These are phyloP conservation scores for Penicillium psychrosexuale DNA, from an alignment of 2,329 filamentous ascomycete genomes.

Conservation along the genomic window DNA sequence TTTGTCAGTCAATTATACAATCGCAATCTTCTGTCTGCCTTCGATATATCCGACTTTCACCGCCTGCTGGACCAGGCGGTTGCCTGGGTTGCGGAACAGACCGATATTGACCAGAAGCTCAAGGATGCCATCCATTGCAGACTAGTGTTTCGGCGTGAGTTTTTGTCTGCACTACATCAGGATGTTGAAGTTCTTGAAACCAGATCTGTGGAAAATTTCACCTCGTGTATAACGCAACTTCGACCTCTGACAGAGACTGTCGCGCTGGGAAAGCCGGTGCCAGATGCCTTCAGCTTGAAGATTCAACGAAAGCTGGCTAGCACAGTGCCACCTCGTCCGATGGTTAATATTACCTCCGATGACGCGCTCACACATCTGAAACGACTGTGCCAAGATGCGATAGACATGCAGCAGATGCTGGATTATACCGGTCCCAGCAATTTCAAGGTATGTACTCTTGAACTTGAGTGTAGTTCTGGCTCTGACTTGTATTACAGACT, in stretches of 20 bases:
- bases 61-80: constrained; percentile 55
- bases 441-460: constrained; percentile 55
- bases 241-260: constrained; percentile 59
- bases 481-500: constrained; percentile 48
- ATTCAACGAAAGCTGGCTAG: constrained; percentile 89
- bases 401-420: constrained; percentile 65
- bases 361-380: constrained; percentile 69
- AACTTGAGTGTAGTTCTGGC: constrained; percentile 4
- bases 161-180: constrained; percentile 42
- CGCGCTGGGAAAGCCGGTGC: constrained; percentile 61
- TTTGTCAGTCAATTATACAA: constrained; percentile 92
- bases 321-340: constrained; percentile 87
- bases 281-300: constrained; percentile 82
- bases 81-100: constrained; percentile 47
- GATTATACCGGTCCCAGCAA: constrained; percentile 67
- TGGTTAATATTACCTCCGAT: constrained; percentile 71
- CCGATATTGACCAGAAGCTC: constrained; percentile 35
- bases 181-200: constrained; percentile 32
- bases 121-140: constrained; percentile 61
- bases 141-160: constrained; percentile 61
- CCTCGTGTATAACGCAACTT: constrained; percentile 45
- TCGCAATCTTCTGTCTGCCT: constrained; percentile 66
- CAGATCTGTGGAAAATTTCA: constrained; percentile 29
- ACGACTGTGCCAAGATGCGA: constrained; percentile 68
- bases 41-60: constrained; percentile 58